Base-by-base conservation (phyloP, 345 rosid genomes). In the Bruguiera sexangula region DNA sequence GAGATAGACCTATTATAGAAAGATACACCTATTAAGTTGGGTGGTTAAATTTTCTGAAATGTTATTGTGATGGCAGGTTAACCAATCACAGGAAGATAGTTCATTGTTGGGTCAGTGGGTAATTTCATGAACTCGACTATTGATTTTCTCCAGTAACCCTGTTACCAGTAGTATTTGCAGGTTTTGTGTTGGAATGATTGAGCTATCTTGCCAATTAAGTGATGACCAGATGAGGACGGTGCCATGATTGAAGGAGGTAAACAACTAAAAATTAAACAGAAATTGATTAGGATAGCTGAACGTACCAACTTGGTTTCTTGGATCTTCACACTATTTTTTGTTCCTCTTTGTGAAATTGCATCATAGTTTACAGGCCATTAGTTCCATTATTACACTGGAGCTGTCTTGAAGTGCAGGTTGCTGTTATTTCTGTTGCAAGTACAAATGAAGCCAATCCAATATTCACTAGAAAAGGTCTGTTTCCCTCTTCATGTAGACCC, bases 101-200 rank as follows among this genome's bases (percentile, higher is more conserved):
- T 77, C 78, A 71, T 85, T 53, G 82, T 92, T 56, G 92, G 82
- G 6, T 85, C 90, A 72, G 81, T 82, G 55, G 97, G 97, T 95
- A 88, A 80, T 73, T 62, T 34, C 70, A 76, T 64, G 21, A 71
- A 65, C 60, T 62, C 48, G 26, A 60, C 58, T n/a, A 7, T 19
- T 19, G 6, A 29, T 24, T 70, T 8, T 36, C 32, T 64, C 5
- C 18, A 39, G 50, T 68, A 24, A 52, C 32, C 48, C 55, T 24
- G 39, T 50, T 31, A 18, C 15, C 1, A 10, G 54, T 73, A 30
- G 67, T 32, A 34, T 24, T 56, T 69, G 62, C 63, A 29, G 69
- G 19, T 58, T 43, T 62, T 39, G 26, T 13, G 36, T 36, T 56
- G 22, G 6, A 73, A 66, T 78, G 69, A 81, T 63, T 22, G 61